Conservation (phyloP, 768 basidiomycete genomes). For the Lactarius psammicola region DNA sequence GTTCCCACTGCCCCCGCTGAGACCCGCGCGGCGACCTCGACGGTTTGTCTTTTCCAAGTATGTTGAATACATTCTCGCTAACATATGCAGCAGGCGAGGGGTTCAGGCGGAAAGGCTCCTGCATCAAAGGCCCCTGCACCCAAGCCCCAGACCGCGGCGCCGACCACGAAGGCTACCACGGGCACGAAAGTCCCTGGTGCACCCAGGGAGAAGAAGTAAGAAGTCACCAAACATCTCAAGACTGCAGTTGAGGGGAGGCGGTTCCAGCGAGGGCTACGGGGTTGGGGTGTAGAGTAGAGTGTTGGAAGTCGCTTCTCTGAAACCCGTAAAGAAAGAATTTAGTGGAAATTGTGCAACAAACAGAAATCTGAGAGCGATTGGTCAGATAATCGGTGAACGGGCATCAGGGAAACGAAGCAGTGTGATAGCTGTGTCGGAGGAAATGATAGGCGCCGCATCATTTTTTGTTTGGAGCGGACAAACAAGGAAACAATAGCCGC, state of each 20-base stretch:
- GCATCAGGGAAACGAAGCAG: not conserved
- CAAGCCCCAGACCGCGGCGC: not conserved
- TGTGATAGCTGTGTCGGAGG: too few relatives aligned
- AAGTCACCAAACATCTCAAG: not conserved
- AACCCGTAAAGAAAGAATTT: not conserved
- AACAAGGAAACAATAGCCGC: too few relatives aligned
- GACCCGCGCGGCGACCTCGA: not conserved
- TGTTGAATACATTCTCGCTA: not conserved
- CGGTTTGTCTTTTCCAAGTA: slow-evolving; percentile 3
- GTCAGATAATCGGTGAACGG: not conserved
- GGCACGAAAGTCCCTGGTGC: not conserved
- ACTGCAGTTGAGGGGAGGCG: not conserved
- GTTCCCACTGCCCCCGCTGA: not conserved
- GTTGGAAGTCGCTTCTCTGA: not conserved
- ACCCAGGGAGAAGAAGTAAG: slow-evolving; percentile 6
- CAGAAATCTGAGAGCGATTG: not conserved
- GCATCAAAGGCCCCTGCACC: not conserved
- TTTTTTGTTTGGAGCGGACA: too few relatives aligned
- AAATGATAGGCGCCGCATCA: too few relatives aligned
- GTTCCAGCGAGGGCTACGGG: not conserved
- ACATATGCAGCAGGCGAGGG: slow-evolving; percentile 8
- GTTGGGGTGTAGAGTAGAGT: not conserved
- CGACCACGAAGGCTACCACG: not conserved
- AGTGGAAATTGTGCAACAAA: not conserved
- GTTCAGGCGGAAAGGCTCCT: not conserved